Percentiles rank a stretch among this genome's conserved stretches.
Evolutionary conservation across 805 yeast species (phyloP).

Genomic region (Brettanomyces anomalus): DNA sequence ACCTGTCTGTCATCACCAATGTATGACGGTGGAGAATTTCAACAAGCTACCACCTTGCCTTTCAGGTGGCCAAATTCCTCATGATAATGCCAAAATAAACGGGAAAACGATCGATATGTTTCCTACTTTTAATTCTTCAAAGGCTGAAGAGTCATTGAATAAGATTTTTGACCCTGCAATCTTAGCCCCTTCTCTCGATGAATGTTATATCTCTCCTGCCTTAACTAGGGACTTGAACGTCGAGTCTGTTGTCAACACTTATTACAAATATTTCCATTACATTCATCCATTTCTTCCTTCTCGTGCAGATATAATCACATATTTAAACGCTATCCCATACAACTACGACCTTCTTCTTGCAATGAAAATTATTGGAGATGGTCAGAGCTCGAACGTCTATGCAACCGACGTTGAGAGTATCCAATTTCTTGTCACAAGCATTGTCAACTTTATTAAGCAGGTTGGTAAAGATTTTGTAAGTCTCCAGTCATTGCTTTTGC

Average conservation of each 20-base stretch:
- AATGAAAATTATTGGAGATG: constrained; percentile 43
- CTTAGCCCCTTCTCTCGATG: constrained; percentile 10
- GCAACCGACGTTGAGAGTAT: constrained; percentile 32
- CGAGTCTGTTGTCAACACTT: constrained; percentile 21
- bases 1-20: constrained; percentile 18
- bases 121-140: constrained; percentile 25
- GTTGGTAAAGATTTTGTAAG: constrained; percentile 34
- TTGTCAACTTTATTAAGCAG: constrained; percentile 23
- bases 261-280: constrained; percentile 30
- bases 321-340: constrained; percentile 25
- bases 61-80: constrained; percentile 7
- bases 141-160: constrained; percentile 17
- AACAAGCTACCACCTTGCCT: constrained; percentile 24
- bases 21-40: constrained; percentile 19
- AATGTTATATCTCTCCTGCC: constrained; percentile 23
- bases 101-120: constrained; percentile 16
- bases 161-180: constrained; percentile 16
- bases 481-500: constrained; percentile 32
- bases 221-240: constrained; percentile 19
- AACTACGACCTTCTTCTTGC: constrained; percentile 34
- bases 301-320: constrained; percentile 25
- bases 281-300: constrained; percentile 43
- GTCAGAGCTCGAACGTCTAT: constrained; percentile 30
- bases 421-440: constrained; percentile 27
- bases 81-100: not conserved